Base-by-base conservation (phyloP, 2,329 filamentous ascomycete genomes). In the Botrytis galanthina region DNA sequence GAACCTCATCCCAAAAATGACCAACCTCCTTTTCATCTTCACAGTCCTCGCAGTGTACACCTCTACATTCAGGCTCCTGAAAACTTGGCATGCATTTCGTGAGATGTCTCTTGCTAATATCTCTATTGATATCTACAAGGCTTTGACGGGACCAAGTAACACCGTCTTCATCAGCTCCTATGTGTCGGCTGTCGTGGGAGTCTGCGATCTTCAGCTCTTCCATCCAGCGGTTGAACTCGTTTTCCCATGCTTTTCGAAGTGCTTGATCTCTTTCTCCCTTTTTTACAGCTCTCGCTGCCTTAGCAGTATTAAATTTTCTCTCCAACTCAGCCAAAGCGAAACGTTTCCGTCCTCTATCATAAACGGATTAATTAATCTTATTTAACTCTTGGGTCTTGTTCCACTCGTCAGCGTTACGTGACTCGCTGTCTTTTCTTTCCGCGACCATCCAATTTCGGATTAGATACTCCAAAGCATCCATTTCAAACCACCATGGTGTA, bases 391-490 rank as follows among this genome's bases (percentile, higher is more conserved):
- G 48, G 9, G 9, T 4, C 48, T n/a, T 12, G 9, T 51, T 2
- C 48, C 22, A 10, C n/a, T n/a, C 0, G 48, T 51, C 26, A n/a
- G 22, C 0, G 48, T 14, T 1, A 51, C 9, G 4, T n/a, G 2
- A 1, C 22, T n/a, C 48, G 1, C 6, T 5, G 4, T 26, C 2
- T n/a, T 10, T 0, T n/a, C 0, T 0, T 51, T 26, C 48, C 14
- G 22, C 48, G 26, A 3, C 22, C 22, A 22, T 51, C 22, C 22
- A 51, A 5, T 51, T 0, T n/a, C 4, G 22, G 7, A n/a, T 6
- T 51, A 5, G 4, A 4, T n/a, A 3, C 22, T 51, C 22, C 10
- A 10, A 51, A 10, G 9, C 22, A n/a, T 12, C 3, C 3, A 26
- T n/a, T 26, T 51, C 22, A 26, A 26, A 26, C 46, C 22, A 51